These are phyloP conservation scores for Moniliella sp. DNA, from an alignment of 1,284 basidiomycete genomes.

Conservation along the genomic window DNA sequence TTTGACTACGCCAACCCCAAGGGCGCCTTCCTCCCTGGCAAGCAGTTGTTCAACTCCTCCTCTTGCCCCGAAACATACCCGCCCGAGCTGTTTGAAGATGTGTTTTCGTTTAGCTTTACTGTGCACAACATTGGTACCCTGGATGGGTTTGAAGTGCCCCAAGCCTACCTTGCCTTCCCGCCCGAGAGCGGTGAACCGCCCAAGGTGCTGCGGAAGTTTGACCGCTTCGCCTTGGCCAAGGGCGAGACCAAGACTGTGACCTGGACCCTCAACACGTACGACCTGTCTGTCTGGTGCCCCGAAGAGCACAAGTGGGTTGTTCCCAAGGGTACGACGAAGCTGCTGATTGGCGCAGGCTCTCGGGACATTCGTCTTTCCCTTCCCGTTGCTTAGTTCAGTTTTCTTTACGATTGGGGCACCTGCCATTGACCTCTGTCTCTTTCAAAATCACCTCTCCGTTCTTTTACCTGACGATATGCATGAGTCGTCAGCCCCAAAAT, in stretches of 20 bases:
- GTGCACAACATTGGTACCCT: conserved; percentile 12
- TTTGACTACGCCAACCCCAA: conserved; percentile 4
- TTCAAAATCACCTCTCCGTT: too few species aligned
- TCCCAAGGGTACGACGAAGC: conserved; percentile 8
- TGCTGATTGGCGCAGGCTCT: conserved; percentile 13
- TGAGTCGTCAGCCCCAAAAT: too few species aligned
- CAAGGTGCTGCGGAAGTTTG: conserved; percentile 19
- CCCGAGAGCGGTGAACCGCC: conserved; percentile 14
- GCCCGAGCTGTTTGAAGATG: conserved; percentile 15
- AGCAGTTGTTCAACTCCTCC: conserved; percentile 6
- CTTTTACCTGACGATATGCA: too few species aligned
- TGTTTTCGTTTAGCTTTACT: conserved; percentile 11
- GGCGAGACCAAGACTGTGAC: conserved; percentile 7
- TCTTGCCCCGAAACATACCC: too few species aligned
- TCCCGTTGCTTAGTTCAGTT: too few species aligned
- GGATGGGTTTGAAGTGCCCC: conserved; percentile 19
- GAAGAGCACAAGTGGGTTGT: conserved; percentile 10
- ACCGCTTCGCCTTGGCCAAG: conserved; percentile 7
- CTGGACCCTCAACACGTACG: conserved; percentile 12
- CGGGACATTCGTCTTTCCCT: too few species aligned
- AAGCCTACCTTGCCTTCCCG: conserved; percentile 21
- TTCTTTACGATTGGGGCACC: too few species aligned
- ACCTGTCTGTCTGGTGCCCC: conserved; percentile 12
- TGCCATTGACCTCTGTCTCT: too few species aligned
- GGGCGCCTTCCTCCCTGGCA: conserved; percentile 8